These are phyloP conservation scores for Cytospora paraplurivora DNA, from an alignment of 2,329 filamentous ascomycete species.

Conservation along the genomic window DNA sequence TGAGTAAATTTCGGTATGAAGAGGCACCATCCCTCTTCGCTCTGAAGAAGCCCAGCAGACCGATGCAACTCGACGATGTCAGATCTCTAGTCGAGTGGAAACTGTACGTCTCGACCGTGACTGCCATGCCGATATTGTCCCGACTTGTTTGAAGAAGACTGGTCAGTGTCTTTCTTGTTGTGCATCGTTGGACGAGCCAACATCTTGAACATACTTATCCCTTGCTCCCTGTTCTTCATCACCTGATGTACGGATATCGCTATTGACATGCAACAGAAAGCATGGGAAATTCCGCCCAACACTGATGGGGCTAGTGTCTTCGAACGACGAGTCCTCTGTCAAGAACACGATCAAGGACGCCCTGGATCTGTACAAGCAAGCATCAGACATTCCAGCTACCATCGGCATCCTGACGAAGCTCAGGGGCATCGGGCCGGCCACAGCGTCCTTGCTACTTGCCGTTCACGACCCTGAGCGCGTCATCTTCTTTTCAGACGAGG, in stretches of 20 bases:
- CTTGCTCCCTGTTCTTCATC: background rate
- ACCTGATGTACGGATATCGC: background rate
- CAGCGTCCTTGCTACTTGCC: constrained; percentile 72
- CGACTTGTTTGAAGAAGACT: background rate
- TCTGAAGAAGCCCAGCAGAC: constrained; percentile 36
- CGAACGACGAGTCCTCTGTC: constrained; percentile 57
- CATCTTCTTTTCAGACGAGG: constrained; percentile 81
- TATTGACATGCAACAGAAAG: constrained; percentile 42
- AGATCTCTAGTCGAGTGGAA: constrained; percentile 70
- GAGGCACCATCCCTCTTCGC: constrained; percentile 53
- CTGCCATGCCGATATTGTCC: background rate
- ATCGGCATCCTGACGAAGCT: constrained; percentile 60
- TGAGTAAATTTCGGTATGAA: constrained; percentile 63
- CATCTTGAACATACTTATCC: background rate
- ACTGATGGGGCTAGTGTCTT: constrained; percentile 61
- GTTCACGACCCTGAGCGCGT: constrained; percentile 60
- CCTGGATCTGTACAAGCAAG: constrained; percentile 47
- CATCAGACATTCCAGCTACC: constrained; percentile 43
- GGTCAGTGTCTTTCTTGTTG: background rate
- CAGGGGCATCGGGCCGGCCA: constrained; percentile 78
- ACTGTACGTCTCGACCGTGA: constrained; percentile 51
- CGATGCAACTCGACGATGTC: constrained; percentile 60
- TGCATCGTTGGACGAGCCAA: background rate
- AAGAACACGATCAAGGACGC: constrained; percentile 54
- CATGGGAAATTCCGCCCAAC: constrained; percentile 66